phyloP scores from a whole-genome alignment of 805 yeast genomes.

The Metschnikowia picachoensis region DNA sequence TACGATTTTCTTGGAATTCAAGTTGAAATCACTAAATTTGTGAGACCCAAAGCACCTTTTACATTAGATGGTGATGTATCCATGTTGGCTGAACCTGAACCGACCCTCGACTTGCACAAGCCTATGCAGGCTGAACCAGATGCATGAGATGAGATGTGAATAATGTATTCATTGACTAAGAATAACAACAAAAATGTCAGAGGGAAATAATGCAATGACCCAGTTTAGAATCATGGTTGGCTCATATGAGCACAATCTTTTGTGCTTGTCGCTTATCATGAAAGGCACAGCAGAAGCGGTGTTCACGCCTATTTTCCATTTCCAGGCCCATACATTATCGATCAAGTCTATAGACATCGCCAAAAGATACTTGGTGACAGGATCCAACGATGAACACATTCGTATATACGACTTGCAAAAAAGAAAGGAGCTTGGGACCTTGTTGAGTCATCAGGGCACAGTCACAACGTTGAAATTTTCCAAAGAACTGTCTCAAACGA shows the following conservation, averaged over 20 bases:
- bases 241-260: constrained; percentile 88
- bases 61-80: too few relatives aligned
- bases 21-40: too few relatives aligned
- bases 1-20: too few relatives aligned
- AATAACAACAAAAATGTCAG: constrained; percentile 7
- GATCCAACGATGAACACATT: constrained; percentile 93
- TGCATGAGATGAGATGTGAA: constrained; percentile 7
- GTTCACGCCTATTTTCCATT: constrained; percentile 92
- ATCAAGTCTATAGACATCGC: constrained; percentile 82
- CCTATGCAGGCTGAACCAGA: constrained; percentile 1
- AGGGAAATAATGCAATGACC: constrained; percentile 2
- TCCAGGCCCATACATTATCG: constrained; percentile 89
- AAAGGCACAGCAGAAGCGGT: constrained; percentile 45
- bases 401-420: constrained; percentile 91
- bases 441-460: constrained; percentile 86
- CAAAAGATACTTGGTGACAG: constrained; percentile 83
- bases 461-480: constrained; percentile 76
- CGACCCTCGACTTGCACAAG: background rate
- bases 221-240: constrained; percentile 86
- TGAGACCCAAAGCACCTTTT: too few relatives aligned
- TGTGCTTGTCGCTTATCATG: constrained; percentile 76
- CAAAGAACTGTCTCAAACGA: constrained; percentile 32
- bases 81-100: too few relatives aligned
- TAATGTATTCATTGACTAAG: background rate
- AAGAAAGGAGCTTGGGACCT: constrained; percentile 88